Evolutionary conservation across 1,284 basidiomycete species (phyloP), one percentile per base, ranked within the genome.

Genomic region (Ceratobasidium sp.): DNA sequence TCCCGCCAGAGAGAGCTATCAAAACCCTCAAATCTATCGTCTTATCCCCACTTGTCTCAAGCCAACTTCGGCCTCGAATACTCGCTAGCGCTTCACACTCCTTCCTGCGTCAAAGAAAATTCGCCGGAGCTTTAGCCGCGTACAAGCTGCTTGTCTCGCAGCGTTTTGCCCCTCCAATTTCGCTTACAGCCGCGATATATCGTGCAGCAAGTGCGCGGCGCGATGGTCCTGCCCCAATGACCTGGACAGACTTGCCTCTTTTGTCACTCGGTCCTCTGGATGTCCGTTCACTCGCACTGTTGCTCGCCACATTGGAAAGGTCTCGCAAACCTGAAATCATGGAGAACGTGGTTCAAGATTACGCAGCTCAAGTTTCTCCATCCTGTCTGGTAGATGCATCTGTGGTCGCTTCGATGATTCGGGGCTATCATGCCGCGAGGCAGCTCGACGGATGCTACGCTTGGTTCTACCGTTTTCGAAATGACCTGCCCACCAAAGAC

Each of bases 361-460:
- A 76, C 27, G 62, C 54, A 6, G 23, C 48, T 6, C 73, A 46
- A n/a, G n/a, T 57, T 38, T 76, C 73, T 38, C 30, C 38, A 18
- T 66, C 73, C 3, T 76, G 73, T 30, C 30, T 76, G 38, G 41
- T n/a, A 41, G 41, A 76, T 27, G 27, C 62, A 20, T 76, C 62
- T 5, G 52, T 76, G 16, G 64, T 76, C 16, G 73, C 50, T 33
- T 66, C 73, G 3, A 76, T 76, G 73, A 76, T 76, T 33, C 73
- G 73, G 18, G 73, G 62, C 12, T 76, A 76, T n/a, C 62, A 54
- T 20, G 64, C 50, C 30, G 73, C 73, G 16, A 57, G 41, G 5
- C 59, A 76, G 50, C 54, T 76, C n/a, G 73, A 76, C 48, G 73
- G 73, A 20, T 76, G 73, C 54, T 76, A 66, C 27, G 23, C 48